Base-by-base conservation (phyloP, 352 stramenopile genomes). In the Paralagenidium karlingii region DNA sequence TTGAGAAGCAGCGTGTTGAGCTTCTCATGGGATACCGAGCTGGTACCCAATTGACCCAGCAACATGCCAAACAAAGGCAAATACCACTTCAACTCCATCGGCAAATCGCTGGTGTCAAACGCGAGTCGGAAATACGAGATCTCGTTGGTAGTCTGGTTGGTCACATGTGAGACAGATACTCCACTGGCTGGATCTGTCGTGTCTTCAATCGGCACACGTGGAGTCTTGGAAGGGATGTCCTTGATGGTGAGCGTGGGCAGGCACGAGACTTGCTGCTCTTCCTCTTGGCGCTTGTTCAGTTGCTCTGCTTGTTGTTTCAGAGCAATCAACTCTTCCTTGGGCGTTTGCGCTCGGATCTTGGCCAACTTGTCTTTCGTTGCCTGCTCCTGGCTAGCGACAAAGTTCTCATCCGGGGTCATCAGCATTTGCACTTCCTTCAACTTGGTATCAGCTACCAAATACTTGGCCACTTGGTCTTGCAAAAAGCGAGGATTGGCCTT, bases 101-200 rank as follows among this genome's bases (percentile, higher is more conserved):
- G 77, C 22, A 53, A 37, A 24, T 32, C 34, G 5, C 46, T 55
- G 39, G 68, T 53, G 38, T 90, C 68, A 46, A 82, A 87, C 10
- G 77, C 47, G 32, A 90, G 44, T 2, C 76, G 76, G 15, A 90
- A 49, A 46, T 90, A 90, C 43, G 73, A 78, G 47, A 90, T 68
- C 43, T 85, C 77, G 55, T 88, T 86, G 9, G 74, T 90, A 20
- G 77, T 84, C 20, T 74, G 66, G 26, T 84, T 68, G 9, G 68
- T 45, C 10, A 84, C 68, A 38, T 82, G 82, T 42, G 87, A 64
- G 15, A 63, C 50, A 22, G 25, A 13, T 6, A 28, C 29, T 32
- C 21, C 19, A 8, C 18, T 3, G 19, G n/a, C n/a, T n/a, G n/a
- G n/a, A 9, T 60, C 47, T 44, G 82, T 78, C 24, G 54, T 53